phyloP scores from a whole-genome alignment of 768 basidiomycete species.

The Lactarius evosmus region DNA sequence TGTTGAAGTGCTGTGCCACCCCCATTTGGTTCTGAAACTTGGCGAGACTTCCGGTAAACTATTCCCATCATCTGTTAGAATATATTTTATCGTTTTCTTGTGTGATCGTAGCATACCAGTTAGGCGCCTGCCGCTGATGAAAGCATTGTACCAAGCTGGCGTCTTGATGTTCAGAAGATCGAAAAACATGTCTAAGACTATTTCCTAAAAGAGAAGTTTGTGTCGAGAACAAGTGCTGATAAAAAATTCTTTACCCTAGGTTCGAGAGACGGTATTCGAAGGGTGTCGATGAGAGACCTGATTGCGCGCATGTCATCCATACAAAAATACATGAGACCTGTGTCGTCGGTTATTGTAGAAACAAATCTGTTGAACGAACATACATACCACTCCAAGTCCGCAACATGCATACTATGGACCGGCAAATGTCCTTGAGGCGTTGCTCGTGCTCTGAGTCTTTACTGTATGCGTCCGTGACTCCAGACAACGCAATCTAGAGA shows the following conservation, averaged over 20 bases:
- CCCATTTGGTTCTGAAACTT: constrained; percentile 26
- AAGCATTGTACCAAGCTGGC: constrained; percentile 90
- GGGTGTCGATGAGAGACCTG: constrained; percentile 75
- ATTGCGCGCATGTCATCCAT: constrained; percentile 86
- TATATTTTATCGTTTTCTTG: not conserved
- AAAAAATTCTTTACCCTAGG: constrained; percentile 56
- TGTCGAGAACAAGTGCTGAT: not conserved
- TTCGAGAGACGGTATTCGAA: constrained; percentile 85
- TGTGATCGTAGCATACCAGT: constrained; percentile 56
- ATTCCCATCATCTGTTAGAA: constrained; percentile 35
- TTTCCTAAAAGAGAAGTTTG: constrained; percentile 55
- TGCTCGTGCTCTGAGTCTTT: constrained; percentile 77
- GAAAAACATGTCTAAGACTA: constrained; percentile 92
- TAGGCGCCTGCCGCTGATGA: constrained; percentile 82
- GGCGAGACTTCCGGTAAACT: constrained; percentile 47
- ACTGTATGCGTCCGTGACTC: constrained; percentile 90
- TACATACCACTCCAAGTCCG: constrained; percentile 89
- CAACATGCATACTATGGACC: constrained; percentile 78
- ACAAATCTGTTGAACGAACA: not conserved
- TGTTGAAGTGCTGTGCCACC: constrained; percentile 36
- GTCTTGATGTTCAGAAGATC: constrained; percentile 88
- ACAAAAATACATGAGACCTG: constrained; percentile 90
- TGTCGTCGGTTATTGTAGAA: not conserved
- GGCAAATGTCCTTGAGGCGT: constrained; percentile 71
- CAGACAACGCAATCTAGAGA: constrained; percentile 74